Conservation (phyloP, 2,329 filamentous ascomycete genomes). For the Orbilia ellipsospora region DNA sequence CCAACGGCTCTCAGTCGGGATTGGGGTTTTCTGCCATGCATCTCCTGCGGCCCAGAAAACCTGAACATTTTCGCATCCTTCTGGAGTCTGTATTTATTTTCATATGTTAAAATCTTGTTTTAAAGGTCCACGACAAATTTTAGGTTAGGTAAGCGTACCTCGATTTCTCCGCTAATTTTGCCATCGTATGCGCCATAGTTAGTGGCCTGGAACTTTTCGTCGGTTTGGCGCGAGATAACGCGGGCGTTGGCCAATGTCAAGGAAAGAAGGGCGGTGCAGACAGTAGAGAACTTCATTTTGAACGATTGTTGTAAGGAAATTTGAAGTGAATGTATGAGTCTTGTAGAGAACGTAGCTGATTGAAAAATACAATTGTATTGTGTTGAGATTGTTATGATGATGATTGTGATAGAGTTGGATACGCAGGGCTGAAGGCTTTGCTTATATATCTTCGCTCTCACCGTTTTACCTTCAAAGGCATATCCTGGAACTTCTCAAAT, state of each 20-base stretch:
- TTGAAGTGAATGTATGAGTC: too few species aligned
- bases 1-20: background rate
- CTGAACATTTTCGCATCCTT: constrained; percentile 10
- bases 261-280: constrained; percentile 16
- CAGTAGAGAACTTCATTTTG: constrained; percentile 25
- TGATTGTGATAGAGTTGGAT: too few species aligned
- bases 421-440: too few species aligned
- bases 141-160: background rate
- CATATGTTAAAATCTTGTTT: background rate
- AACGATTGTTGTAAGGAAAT: background rate
- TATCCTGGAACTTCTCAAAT: too few species aligned
- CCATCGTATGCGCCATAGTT: background rate
- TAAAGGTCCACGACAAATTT: background rate
- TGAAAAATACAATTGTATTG: too few species aligned
- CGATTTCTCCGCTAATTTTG: constrained; percentile 18
- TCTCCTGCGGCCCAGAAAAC: constrained; percentile 23
- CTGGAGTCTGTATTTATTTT: constrained; percentile 12
- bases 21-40: constrained; percentile 5
- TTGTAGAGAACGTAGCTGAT: too few species aligned
- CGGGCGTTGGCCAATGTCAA: constrained; percentile 15
- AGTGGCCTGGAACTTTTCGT: constrained; percentile 12
- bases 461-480: too few species aligned
- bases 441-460: too few species aligned
- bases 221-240: constrained; percentile 12
- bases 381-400: too few species aligned